phyloP scores from a whole-genome alignment of 2,329 filamentous ascomycete genomes.

The Tolypocladium ophioglossoides region DNA sequence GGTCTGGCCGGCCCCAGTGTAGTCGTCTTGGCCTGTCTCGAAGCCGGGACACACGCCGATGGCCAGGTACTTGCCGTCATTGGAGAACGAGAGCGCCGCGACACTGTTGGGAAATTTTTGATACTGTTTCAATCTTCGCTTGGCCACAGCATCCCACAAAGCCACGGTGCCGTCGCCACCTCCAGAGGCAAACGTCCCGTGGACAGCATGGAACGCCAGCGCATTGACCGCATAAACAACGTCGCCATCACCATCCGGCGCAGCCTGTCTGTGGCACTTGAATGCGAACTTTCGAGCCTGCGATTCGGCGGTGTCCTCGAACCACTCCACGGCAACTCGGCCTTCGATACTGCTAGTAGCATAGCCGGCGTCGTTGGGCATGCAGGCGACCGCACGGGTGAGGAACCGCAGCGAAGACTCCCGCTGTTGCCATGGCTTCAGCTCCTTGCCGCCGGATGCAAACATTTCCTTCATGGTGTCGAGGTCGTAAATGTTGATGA shows the following conservation, averaged over 20 bases:
- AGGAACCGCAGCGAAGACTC: constrained; percentile 95
- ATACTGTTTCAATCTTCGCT: constrained; percentile 82
- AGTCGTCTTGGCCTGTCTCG: constrained; percentile 76
- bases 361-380: constrained; percentile 94
- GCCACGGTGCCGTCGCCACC: constrained; percentile 89
- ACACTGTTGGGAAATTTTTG: constrained; percentile 74
- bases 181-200: constrained; percentile 79
- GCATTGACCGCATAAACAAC: constrained; percentile 89
- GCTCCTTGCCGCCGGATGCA: constrained; percentile 27
- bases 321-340: constrained; percentile 94
- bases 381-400: constrained; percentile 84
- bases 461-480: constrained; percentile 50
- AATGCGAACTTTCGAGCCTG: constrained; percentile 95
- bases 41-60: constrained; percentile 79
- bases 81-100: constrained; percentile 65
- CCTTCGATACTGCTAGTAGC: constrained; percentile 90
- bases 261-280: constrained; percentile 86
- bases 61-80: constrained; percentile 67
- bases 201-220: constrained; percentile 73
- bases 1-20: constrained; percentile 59
- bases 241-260: constrained; percentile 53
- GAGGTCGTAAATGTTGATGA: constrained; percentile 93
- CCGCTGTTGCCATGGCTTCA: constrained; percentile 83
- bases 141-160: constrained; percentile 84
- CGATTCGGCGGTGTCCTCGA: constrained; percentile 77